Evolutionary conservation across 2,329 filamentous ascomycete species (phyloP), one percentile per base, ranked within the genome.

Genomic region (Ascochyta fabae): DNA sequence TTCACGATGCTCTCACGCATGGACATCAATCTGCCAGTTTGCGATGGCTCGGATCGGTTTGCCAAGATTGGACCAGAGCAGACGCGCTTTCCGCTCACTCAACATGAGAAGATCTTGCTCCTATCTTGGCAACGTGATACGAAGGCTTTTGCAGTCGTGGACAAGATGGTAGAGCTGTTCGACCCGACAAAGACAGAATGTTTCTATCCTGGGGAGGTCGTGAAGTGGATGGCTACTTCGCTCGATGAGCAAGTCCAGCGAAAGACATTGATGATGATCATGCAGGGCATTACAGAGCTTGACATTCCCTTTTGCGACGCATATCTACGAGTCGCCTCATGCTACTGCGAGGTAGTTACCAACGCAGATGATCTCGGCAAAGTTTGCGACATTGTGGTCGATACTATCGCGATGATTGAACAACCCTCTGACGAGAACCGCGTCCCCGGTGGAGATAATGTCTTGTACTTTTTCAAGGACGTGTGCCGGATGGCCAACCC

Each of bases 91-190:
- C 68, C 71, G 2, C 50, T 76, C 4, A 62, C 67, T n/a, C 22
- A 40, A 3, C 24, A 39, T 5, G 73, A 76, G 52, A 62, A 55
- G 10, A 29, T 35, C 2, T 44, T 65, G n/a, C 36, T 75, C 5
- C 44, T 61, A 23, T 55, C 44, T 8, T 75, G 70, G 70, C 59
- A 72, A 66, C 56, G 70, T 35, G 60, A 68, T 3, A 66, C 70
- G 43, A 65, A 61, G 35, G 69, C 68, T 4, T 64, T 68, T 16
- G 67, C 68, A 22, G 65, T 70, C n/a, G 46, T 76, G 16, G 73
- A 76, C 47, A 74, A 68, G 46, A 69, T 74, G 48, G 53, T 75
- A 26, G 74, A 76, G 48, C 34, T 61, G 5, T 75, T 74, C 33
- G 73, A 76, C 38, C 39, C 46, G 2, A 52, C 64, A 19, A 74